These are phyloP conservation scores for Pythium rishiriense DNA, from an alignment of 352 stramenopile genomes.

Conservation along the genomic window DNA sequence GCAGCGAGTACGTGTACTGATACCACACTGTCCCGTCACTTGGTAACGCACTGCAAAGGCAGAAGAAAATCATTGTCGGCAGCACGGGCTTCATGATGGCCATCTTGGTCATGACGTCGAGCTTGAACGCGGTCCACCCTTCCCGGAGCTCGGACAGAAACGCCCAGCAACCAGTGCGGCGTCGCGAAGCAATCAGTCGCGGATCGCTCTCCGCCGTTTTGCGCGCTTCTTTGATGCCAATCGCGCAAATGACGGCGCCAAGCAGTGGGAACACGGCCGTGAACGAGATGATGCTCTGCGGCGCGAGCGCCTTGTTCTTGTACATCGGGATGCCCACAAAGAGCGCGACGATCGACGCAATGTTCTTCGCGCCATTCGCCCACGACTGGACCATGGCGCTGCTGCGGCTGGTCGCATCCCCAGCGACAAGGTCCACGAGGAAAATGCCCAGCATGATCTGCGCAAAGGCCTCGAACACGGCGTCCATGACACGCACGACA, in stretches of 20 bases:
- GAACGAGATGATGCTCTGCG: slow-evolving; percentile 62
- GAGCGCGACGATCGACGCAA: slow-evolving; percentile 58
- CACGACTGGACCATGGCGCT: slow-evolving; percentile 69
- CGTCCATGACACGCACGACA: slow-evolving; percentile 65
- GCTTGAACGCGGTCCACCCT: slow-evolving; percentile 44
- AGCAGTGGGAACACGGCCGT: slow-evolving; percentile 57
- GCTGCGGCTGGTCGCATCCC: slow-evolving; percentile 53
- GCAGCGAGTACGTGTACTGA: slow-evolving; percentile 76
- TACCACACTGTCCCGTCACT: slow-evolving; percentile 73
- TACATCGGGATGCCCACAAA: slow-evolving; percentile 72
- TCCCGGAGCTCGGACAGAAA: slow-evolving; percentile 16
- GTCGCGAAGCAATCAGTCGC: neutral
- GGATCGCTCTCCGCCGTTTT: neutral
- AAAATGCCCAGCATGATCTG: slow-evolving; percentile 84
- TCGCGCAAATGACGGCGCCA: slow-evolving; percentile 46
- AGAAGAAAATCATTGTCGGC: slow-evolving; percentile 82
- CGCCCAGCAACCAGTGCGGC: slow-evolving; percentile 1
- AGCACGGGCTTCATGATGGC: slow-evolving; percentile 53
- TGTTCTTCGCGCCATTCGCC: slow-evolving; percentile 69
- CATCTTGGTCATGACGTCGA: slow-evolving; percentile 44
- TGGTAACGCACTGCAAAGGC: slow-evolving; percentile 71
- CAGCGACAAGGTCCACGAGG: slow-evolving; percentile 61
- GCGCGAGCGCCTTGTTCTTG: slow-evolving; percentile 46
- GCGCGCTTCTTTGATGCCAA: slow-evolving; percentile 48
- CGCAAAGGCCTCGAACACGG: slow-evolving; percentile 72